A percentile compares a stretch with the other conserved stretches of the same genome.
Conservation (phyloP, 768 basidiomycete genomes). For the Trametes sanguinea region DNA sequence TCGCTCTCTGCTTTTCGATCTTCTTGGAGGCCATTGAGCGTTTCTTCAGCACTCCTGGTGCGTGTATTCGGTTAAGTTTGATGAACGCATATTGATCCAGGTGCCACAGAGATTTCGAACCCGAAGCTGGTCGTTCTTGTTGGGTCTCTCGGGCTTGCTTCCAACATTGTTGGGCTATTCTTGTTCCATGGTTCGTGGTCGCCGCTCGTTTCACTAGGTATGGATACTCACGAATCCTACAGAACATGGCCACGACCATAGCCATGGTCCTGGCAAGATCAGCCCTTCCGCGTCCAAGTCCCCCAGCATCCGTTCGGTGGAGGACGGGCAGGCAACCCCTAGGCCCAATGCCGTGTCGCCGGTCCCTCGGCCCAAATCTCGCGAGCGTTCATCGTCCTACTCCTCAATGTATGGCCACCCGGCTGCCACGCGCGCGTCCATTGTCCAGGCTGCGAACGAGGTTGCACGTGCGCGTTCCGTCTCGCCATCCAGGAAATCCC, state of each 20-base stretch:
- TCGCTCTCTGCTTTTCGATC: conserved; percentile 96
- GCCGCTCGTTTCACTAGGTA: not conserved
- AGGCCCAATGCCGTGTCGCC: conserved; percentile 28
- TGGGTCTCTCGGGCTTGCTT: conserved; percentile 83
- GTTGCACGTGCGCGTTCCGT: conserved; percentile 61
- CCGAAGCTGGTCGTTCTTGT: conserved; percentile 89
- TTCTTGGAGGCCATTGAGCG: conserved; percentile 88
- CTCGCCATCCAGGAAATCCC: conserved; percentile 27
- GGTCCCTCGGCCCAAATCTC: conserved; percentile 41
- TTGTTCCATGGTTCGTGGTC: conserved; percentile 82
- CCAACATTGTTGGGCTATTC: conserved; percentile 91
- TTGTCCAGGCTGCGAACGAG: conserved; percentile 84
- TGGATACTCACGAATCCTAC: conserved; percentile 16
- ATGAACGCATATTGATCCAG: not conserved
- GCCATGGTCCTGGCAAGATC: conserved; percentile 35
- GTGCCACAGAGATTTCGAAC: conserved; percentile 75
- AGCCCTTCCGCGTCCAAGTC: conserved; percentile 38
- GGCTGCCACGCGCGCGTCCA: conserved; percentile 67
- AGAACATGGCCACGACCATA: conserved; percentile 70
- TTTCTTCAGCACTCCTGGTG: conserved; percentile 84
- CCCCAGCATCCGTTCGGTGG: conserved; percentile 38
- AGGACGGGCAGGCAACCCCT: conserved; percentile 23
- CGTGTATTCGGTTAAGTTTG: conserved; percentile 22
- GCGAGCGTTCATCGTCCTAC: conserved; percentile 46
- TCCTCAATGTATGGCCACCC: conserved; percentile 76